phyloP scores from a whole-genome alignment of 2,329 filamentous ascomycete genomes.

The Talaromyces sp. region DNA sequence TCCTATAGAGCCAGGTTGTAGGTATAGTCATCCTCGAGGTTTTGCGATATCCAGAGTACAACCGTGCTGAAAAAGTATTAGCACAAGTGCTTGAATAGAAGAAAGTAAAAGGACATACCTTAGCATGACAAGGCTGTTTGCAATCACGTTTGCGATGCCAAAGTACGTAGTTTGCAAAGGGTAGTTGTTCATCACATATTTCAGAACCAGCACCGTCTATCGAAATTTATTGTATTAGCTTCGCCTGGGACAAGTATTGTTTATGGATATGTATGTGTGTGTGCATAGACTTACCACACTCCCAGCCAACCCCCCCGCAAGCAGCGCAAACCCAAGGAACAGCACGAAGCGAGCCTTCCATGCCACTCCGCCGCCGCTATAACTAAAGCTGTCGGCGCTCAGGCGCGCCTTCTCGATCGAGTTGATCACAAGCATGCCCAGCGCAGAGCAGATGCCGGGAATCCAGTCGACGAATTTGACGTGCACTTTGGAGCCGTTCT shows the following conservation, averaged over 20 bases:
- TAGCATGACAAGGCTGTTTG: slow-evolving; percentile 62
- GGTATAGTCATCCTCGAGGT: slow-evolving; percentile 69
- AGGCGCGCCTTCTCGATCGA: slow-evolving; percentile 65
- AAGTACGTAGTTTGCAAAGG: slow-evolving; percentile 61
- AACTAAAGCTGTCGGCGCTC: slow-evolving; percentile 60
- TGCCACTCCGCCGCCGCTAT: slow-evolving; percentile 62
- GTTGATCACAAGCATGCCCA: slow-evolving; percentile 70
- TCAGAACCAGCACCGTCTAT: slow-evolving; percentile 61
- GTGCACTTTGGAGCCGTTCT: slow-evolving; percentile 59
- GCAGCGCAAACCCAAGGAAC: slow-evolving; percentile 64
- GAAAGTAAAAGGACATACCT: slow-evolving; percentile 46
- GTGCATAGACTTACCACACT: slow-evolving; percentile 49
- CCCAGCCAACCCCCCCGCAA: slow-evolving; percentile 64
- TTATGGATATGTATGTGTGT: background rate
- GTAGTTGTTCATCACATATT: slow-evolving; percentile 60
- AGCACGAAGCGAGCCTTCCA: slow-evolving; percentile 67
- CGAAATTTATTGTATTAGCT: background rate
- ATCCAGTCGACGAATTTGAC: slow-evolving; percentile 71
- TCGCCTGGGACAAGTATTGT: background rate
- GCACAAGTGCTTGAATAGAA: slow-evolving; percentile 18
- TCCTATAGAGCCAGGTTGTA: slow-evolving; percentile 61
- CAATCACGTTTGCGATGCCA: slow-evolving; percentile 62
- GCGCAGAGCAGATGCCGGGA: slow-evolving; percentile 63
- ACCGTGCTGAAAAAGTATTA: slow-evolving; percentile 45
- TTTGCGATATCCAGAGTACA: slow-evolving; percentile 66